Percentiles rank a stretch among this genome's conserved stretches.
Evolutionary conservation across 2,329 filamentous ascomycete genomes (phyloP).

Genomic region (Metarhizium brunneum): DNA sequence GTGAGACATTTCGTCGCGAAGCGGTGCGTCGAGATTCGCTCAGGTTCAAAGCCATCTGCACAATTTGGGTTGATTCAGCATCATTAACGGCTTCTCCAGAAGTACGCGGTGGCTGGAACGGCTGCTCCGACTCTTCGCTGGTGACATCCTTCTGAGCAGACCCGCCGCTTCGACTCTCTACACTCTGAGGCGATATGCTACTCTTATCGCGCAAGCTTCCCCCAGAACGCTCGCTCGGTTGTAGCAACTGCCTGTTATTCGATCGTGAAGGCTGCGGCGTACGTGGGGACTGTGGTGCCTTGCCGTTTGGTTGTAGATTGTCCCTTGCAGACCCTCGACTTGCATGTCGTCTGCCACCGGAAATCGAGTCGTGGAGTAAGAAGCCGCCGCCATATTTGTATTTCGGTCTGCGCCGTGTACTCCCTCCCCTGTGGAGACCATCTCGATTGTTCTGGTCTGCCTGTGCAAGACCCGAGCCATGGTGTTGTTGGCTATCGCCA

Average conservation of each 20-base stretch:
- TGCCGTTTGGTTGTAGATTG: slow-evolving; percentile 13
- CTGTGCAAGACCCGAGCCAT: slow-evolving; percentile 1
- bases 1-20: slow-evolving; percentile 46
- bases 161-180: neutral
- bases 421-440: slow-evolving; percentile 12
- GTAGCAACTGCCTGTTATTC: neutral
- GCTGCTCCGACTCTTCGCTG: neutral
- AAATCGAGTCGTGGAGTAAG: slow-evolving; percentile 36
- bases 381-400: slow-evolving; percentile 40
- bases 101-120: neutral
- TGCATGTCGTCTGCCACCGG: slow-evolving; percentile 21
- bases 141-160: neutral
- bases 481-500: slow-evolving; percentile 5
- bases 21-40: slow-evolving; percentile 69
- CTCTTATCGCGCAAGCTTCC: neutral
- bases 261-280: slow-evolving; percentile 2
- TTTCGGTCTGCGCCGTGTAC: slow-evolving; percentile 27
- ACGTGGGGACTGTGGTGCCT: slow-evolving; percentile 4
- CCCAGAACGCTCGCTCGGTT: neutral
- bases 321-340: slow-evolving; percentile 19
- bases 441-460: neutral
- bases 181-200: neutral
- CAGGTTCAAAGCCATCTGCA: slow-evolving; percentile 82
- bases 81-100: slow-evolving; percentile 33
- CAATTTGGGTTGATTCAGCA: slow-evolving; percentile 78